A percentile compares a stretch with the other conserved stretches of the same genome.
Evolutionary conservation across 371 early-diverging fungal species (phyloP).

Genomic region (Syncephalastrum contaminatum): DNA sequence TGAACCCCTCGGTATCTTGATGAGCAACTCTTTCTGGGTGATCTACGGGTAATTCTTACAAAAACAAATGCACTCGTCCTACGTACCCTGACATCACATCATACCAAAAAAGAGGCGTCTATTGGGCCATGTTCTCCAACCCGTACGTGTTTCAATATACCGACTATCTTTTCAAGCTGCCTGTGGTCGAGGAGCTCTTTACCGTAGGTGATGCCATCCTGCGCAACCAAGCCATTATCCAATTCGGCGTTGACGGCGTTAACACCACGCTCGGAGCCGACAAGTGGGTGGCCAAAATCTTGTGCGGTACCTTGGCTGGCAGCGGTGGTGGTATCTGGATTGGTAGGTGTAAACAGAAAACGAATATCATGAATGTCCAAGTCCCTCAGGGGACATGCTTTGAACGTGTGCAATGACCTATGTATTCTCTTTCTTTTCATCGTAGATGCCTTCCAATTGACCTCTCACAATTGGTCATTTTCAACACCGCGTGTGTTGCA

Average conservation of each 20-base stretch:
- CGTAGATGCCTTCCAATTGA: constrained; percentile 46
- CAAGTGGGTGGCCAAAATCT: constrained; percentile 50
- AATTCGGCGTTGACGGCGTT: constrained; percentile 54
- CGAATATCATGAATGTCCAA: not conserved
- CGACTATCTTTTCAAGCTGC: constrained; percentile 29
- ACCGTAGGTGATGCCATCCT: constrained; percentile 49
- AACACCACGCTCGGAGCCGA: constrained; percentile 37
- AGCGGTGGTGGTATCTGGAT: constrained; percentile 61
- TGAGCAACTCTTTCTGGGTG: constrained; percentile 39
- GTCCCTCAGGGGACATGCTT: not conserved
- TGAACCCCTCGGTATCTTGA: constrained; percentile 39
- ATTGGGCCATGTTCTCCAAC: constrained; percentile 39
- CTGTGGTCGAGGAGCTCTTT: constrained; percentile 44
- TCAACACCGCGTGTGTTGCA: constrained; percentile 43
- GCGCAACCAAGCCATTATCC: constrained; percentile 47
- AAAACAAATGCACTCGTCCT: not conserved
- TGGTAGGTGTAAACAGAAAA: constrained; percentile 19
- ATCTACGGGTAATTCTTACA: constrained; percentile 34
- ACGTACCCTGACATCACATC: not conserved
- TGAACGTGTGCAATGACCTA: too few relatives aligned
- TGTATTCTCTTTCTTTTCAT: not conserved
- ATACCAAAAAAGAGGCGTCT: constrained; percentile 23
- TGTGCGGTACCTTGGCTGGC: constrained; percentile 56
- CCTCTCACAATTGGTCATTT: constrained; percentile 41
- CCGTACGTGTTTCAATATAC: constrained; percentile 29